Percentiles rank a stretch among this genome's conserved stretches.
Evolutionary conservation across 2,329 filamentous ascomycete species (phyloP).

Genomic region (Neofusicoccum sp.): DNA sequence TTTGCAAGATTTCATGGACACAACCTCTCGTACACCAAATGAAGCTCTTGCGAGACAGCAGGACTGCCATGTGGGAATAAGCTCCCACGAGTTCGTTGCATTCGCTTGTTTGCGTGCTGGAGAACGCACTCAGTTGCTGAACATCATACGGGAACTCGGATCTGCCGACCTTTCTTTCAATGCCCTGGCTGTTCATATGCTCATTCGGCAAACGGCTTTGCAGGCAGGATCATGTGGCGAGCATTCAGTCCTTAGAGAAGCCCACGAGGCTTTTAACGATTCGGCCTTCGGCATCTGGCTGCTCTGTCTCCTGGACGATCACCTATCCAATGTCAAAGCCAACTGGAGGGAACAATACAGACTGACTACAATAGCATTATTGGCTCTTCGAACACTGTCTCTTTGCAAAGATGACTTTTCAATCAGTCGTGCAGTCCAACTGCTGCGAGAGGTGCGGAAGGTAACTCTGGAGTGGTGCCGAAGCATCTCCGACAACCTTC

Average conservation of each 20-base stretch:
- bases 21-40: background rate
- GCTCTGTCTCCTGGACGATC: background rate
- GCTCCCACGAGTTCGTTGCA: conserved; percentile 12
- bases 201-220: conserved; percentile 6
- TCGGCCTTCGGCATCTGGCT: background rate
- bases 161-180: conserved; percentile 10
- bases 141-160: conserved; percentile 20
- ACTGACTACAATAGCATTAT: background rate
- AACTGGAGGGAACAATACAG: conserved; percentile 20
- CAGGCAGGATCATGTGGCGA: conserved; percentile 4
- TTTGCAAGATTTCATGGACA: conserved; percentile 4
- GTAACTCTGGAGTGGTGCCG: conserved; percentile 16
- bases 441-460: background rate
- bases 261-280: background rate
- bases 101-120: conserved; percentile 21
- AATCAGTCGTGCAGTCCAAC: background rate
- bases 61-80: background rate
- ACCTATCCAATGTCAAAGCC: background rate
- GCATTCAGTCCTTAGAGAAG: background rate
- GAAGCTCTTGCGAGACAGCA: conserved; percentile 7
- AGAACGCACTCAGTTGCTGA: conserved; percentile 20
- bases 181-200: background rate
- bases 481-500: background rate
- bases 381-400: conserved; percentile 4
- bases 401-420: background rate